Percentiles rank a stretch among this genome's conserved stretches.
Conservation (phyloP, 768 basidiomycete species). For the Termitomyces sp. region DNA sequence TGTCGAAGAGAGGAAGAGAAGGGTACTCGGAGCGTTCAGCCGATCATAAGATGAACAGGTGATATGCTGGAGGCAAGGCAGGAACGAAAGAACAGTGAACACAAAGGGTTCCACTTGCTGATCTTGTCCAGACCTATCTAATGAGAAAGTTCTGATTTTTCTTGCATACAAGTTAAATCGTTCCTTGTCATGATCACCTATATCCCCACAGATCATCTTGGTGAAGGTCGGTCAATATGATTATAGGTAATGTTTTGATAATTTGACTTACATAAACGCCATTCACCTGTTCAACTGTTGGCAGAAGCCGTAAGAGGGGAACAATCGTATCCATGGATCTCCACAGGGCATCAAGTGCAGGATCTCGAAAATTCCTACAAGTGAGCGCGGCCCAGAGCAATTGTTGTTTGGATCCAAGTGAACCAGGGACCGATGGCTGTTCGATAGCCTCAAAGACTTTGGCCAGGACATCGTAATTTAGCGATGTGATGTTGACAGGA, state of each 20-base stretch:
- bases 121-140: not conserved
- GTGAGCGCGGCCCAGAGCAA: constrained; percentile 4
- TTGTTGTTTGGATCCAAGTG: not conserved
- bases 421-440: too few relatives aligned
- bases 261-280: not conserved
- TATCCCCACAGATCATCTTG: too few relatives aligned
- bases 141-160: not conserved
- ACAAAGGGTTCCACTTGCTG: not conserved
- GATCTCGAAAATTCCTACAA: constrained; percentile 8
- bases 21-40: not conserved
- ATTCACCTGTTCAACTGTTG: not conserved
- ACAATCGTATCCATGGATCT: not conserved
- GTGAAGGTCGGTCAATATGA: not conserved
- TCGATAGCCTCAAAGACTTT: not conserved
- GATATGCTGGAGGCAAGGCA: too few relatives aligned
- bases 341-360: constrained; percentile 11
- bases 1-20: not conserved
- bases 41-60: too few relatives aligned
- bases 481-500: not conserved
- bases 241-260: not conserved
- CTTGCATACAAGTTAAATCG: not conserved
- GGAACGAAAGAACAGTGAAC: too few relatives aligned
- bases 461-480: not conserved
- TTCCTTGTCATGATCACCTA: not conserved
- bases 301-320: not conserved